Conservation (phyloP, 1,139 yeast species). For the Debaryomycetaceae sp. region DNA sequence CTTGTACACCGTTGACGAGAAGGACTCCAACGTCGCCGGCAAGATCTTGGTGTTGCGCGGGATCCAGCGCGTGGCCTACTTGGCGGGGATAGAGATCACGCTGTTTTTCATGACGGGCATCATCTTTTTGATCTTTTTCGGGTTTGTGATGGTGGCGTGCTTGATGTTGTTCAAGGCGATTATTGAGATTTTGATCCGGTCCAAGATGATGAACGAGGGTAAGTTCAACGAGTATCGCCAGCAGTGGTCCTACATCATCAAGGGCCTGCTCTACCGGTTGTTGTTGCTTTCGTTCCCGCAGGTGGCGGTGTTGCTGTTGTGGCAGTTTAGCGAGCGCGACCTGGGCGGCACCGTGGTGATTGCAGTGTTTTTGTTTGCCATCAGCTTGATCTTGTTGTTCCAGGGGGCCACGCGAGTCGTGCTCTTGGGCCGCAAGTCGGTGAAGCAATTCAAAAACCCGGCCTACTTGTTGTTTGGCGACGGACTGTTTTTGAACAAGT, state of each 20-base stretch:
- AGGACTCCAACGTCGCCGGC: constrained; percentile 46
- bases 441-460: constrained; percentile 75
- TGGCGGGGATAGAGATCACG: constrained; percentile 82
- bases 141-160: constrained; percentile 63
- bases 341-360: constrained; percentile 79
- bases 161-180: constrained; percentile 69
- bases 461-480: constrained; percentile 91
- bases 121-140: constrained; percentile 74
- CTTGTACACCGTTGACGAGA: constrained; percentile 72
- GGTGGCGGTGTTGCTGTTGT: constrained; percentile 71
- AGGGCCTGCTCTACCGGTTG: constrained; percentile 84
- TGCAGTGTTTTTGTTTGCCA: constrained; percentile 63
- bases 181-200: constrained; percentile 63
- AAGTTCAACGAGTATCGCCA: constrained; percentile 74
- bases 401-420: constrained; percentile 76
- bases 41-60: constrained; percentile 84
- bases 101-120: constrained; percentile 83
- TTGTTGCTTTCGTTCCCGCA: constrained; percentile 84
- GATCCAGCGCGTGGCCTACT: constrained; percentile 82
- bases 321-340: constrained; percentile 84
- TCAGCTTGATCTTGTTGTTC: constrained; percentile 54
- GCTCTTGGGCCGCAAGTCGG: constrained; percentile 67
- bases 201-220: constrained; percentile 56
- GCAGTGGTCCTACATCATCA: constrained; percentile 75
- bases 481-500: constrained; percentile 71